Base-by-base conservation (phyloP, 2,329 filamentous ascomycete species). In the Hansfordia pulvinata region DNA sequence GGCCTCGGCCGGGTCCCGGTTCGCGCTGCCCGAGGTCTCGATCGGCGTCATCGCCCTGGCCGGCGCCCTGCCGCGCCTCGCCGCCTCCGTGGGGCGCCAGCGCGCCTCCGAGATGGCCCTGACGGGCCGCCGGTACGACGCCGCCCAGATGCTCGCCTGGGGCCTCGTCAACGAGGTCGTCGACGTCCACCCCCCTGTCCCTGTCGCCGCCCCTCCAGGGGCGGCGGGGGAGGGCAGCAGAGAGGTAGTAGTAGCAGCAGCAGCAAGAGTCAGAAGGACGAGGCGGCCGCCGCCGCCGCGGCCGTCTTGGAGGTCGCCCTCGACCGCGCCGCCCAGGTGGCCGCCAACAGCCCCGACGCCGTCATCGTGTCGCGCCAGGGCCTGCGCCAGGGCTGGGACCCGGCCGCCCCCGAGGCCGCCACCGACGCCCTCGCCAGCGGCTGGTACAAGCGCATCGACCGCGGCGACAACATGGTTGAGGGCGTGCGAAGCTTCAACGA, bases 401-500 rank as follows among this genome's bases (percentile, higher is more conserved):
- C 62, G 1, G 52, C 75, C 12, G 69, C 74, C 8, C 76, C 74
- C 0, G 69, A 74, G 46, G 62, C 68, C 33, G 76, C 56, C 8
- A 81, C 72, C 19, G 56, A 56, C 33, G 43, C 69, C 35, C 46
- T 80, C 29, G 57, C 62, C 10, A 60, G 69, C 28, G 63, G 62
- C 2, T 66, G 74, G 58, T 76, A 69, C 41, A 56, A 55, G 28
- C 57, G 57, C 32, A 59, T 86, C 30, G 60, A 75, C 34, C 62
- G 58, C 3, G 77, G 71, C 0, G 74, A 79, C 38, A 88, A 88
- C 49, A 73, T 83, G 52, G 67, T 64, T 29, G 80, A 86, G 52
- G 82, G 81, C 0, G 58, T 86, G 12, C 57, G 48, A 51, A 80
- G 78, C 33, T 88, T 88, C 56, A 74, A 80, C 11, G 78, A 85